Evolutionary conservation across 1,139 yeast species (phyloP), one percentile per base, ranked within the genome.

Genomic region (Nakaseomyces nivariensis): DNA sequence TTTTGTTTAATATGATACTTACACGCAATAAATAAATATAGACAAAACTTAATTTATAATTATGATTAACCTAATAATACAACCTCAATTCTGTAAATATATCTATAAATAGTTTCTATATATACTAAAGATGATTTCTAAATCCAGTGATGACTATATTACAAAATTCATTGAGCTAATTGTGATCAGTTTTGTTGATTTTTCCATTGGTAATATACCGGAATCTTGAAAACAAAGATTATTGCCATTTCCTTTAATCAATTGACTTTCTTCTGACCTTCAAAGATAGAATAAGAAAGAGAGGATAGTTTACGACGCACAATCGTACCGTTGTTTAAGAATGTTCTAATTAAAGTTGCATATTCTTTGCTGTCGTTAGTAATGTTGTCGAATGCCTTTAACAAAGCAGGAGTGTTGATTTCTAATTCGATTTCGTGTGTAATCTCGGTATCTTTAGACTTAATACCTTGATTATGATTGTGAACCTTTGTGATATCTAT

Each of bases 371-470:
- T 74, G 61, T 84, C 86, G 7, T 72, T 70, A 11, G 62, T 60
- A 32, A 76, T 70, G 46, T 63, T 69, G 48, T 82, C 82, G 65
- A 82, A 83, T 25, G 87, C 83, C 46, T 70, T 69, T 53, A 85
- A 69, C 48, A 89, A 71, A 55, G 83, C 83, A 5, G 72, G 64
- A 10, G 82, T 74, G 57, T 87, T 88, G 45, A 86, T 71, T 69
- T 89, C 97, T 48, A 89, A 68, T 64, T 85, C 94, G 45, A 82
- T 72, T 65, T 85, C 94, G 54, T 67, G 63, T 57, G 60, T 72
- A 55, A 31, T 64, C 60, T 47, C 75, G 57, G 51, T 64, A 61
- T 55, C 71, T 22, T 76, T 76, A 1, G 65, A 57, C 49, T 72
- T 73, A 51, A 72, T 73, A 50, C 74, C 73, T 59, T 71, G 68